These are phyloP conservation scores for Urochloa ruziziensis DNA, from an alignment of 176 grass and related monocot species.

Conservation along the genomic window DNA sequence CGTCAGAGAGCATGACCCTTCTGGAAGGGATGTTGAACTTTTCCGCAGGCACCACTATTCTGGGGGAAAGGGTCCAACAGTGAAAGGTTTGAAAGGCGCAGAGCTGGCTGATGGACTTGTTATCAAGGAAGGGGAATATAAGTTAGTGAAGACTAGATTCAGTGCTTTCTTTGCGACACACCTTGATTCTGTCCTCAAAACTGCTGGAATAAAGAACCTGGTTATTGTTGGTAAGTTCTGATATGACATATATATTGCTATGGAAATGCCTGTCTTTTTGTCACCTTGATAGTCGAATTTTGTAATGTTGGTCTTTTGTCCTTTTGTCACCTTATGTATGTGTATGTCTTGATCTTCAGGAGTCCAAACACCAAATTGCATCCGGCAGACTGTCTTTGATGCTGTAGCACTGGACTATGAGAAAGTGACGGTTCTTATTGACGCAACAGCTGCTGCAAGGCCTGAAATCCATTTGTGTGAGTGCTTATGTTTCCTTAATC, in stretches of 20 bases:
- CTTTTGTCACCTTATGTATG: neutral
- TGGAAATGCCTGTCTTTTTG: neutral
- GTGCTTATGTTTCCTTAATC: constrained; percentile 15
- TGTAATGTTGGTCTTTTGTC: neutral
- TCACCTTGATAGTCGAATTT: neutral
- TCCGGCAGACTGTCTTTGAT: constrained; percentile 90
- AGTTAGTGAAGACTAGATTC: constrained; percentile 94
- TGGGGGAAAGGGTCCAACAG: constrained; percentile 71
- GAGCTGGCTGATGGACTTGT: constrained; percentile 73
- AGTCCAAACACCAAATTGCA: constrained; percentile 96
- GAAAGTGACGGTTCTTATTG: constrained; percentile 68
- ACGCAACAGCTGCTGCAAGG: constrained; percentile 84
- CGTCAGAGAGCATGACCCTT: constrained; percentile 90
- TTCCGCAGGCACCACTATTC: constrained; percentile 71
- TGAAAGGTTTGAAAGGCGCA: constrained; percentile 70
- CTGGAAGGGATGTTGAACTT: constrained; percentile 79
- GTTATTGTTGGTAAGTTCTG: constrained; percentile 74
- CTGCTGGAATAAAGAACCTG: constrained; percentile 70
- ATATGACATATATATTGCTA: neutral
- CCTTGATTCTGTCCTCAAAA: constrained; percentile 79
- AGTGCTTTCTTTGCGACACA: constrained; percentile 85
- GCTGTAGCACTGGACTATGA: constrained; percentile 83
- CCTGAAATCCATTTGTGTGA: constrained; percentile 87
- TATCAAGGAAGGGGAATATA: constrained; percentile 85
- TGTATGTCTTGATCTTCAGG: constrained; percentile 42